Evolutionary conservation across 73 alveolate genomes (phyloP).

Genomic region (Paramecium bursaria): DNA sequence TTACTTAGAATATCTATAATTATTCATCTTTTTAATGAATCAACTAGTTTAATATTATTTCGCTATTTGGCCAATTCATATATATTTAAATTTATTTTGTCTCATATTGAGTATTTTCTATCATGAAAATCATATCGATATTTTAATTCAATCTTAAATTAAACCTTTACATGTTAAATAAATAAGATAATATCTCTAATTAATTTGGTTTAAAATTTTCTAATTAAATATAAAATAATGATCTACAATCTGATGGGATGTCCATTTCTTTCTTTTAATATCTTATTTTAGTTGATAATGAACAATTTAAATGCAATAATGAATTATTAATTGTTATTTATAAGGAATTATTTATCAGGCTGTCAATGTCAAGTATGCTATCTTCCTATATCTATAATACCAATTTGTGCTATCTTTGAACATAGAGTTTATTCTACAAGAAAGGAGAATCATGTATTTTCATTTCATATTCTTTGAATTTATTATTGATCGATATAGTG

Average conservation of each 20-base stretch:
- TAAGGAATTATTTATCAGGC: constrained; percentile 9
- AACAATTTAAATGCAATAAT: constrained; percentile 20
- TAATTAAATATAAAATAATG: neutral
- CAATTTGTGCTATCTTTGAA: neutral
- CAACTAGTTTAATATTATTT: neutral
- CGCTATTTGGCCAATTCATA: constrained; percentile 48
- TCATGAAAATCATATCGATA: constrained; percentile 6
- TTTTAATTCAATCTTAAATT: neutral
- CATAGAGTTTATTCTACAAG: too few relatives aligned
- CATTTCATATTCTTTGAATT: neutral
- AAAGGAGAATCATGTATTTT: neutral
- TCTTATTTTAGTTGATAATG: neutral
- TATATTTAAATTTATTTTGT: constrained; percentile 13
- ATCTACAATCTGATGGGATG: constrained; percentile 41
- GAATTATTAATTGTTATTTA: neutral
- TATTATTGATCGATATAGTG: constrained; percentile 6
- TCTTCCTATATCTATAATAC: too few relatives aligned
- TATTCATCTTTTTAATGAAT: neutral
- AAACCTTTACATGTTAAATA: neutral
- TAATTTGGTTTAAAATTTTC: neutral
- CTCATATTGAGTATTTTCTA: neutral
- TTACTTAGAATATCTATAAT: neutral
- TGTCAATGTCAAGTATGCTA: too few relatives aligned
- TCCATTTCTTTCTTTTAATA: neutral
- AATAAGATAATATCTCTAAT: neutral